phyloP scores from a whole-genome alignment of 2,329 filamentous ascomycete species.

The Hymenoscyphus albidus region DNA sequence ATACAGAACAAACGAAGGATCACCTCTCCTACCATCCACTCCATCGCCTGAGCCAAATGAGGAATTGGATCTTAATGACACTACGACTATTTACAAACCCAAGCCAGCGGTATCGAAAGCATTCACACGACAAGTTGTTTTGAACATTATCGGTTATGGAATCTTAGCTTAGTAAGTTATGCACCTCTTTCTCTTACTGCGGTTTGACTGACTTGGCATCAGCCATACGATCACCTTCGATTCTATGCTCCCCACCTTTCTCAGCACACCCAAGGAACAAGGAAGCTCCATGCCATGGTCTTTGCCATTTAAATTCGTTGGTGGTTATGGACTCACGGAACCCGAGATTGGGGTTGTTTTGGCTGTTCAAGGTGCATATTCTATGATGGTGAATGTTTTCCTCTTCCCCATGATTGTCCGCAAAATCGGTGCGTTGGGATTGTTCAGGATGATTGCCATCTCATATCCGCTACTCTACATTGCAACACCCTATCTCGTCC shows the following conservation, averaged over 20 bases:
- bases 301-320: slow-evolving; percentile 85
- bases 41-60: slow-evolving; percentile 38
- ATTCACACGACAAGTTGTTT: slow-evolving; percentile 79
- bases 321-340: slow-evolving; percentile 79
- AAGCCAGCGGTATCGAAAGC: slow-evolving; percentile 49
- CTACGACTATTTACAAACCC: slow-evolving; percentile 28
- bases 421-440: slow-evolving; percentile 70
- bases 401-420: slow-evolving; percentile 76
- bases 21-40: slow-evolving; percentile 45
- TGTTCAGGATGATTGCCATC: slow-evolving; percentile 77
- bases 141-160: slow-evolving; percentile 86
- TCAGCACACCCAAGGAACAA: slow-evolving; percentile 40
- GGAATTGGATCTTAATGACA: slow-evolving; percentile 34
- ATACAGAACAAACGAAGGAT: slow-evolving; percentile 61
- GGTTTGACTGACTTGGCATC: slow-evolving; percentile 27
- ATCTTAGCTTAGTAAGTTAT: slow-evolving; percentile 86
- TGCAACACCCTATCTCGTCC: slow-evolving; percentile 80
- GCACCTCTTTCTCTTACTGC: slow-evolving; percentile 12
- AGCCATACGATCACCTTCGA: slow-evolving; percentile 98
- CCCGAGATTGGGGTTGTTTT: slow-evolving; percentile 85
- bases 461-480: slow-evolving; percentile 87
- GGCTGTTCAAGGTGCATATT: slow-evolving; percentile 83
- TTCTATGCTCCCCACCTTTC: slow-evolving; percentile 85
- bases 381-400: slow-evolving; percentile 72
- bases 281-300: slow-evolving; percentile 44